Evolutionary conservation across 2,329 filamentous ascomycete species (phyloP), one percentile per base, ranked within the genome.

Genomic region (Pseudocercospora ulei): DNA sequence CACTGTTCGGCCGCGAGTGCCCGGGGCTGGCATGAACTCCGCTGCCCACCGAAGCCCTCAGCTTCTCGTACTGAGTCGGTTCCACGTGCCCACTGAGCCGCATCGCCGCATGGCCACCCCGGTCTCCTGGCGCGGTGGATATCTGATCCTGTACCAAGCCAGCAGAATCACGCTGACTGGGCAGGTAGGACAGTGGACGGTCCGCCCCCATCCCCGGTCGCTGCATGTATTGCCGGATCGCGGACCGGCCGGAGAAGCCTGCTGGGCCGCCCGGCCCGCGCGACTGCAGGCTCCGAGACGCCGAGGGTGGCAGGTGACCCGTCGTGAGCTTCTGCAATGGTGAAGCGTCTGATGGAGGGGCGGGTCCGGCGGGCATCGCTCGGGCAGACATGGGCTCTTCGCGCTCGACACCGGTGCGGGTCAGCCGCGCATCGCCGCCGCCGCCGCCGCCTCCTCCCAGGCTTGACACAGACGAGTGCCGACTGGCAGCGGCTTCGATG

Each of bases 111-210:
- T 54, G 51, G n/a, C n/a, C n/a, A n/a, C n/a, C n/a, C n/a, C n/a
- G n/a, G n/a, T n/a, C 12, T 19, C 4, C 36, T 5, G 17, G 18
- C 9, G 24, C 28, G 4, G 46, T 50, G 6, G 40, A 36, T 8
- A 51, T 48, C 13, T 37, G 23, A 27, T 53, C 49, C 11, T 41
- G 42, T 7, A 46, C 25, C 14, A 29, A 48, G 5, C 43, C 29
- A 4, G 47, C 55, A 16, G 35, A 25, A 34, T 56, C 52, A 17
- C 47, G 35, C 20, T 46, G 41, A 14, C 53, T 41, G n/a, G 47
- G 48, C 40, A 51, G 40, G 30, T 55, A 59, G 3, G 56, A 56
- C 40, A 57, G 43, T 2, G 53, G 48, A 6, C 57, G 54, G 13
- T 53, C 50, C 2, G 37, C 11, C n/a, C n/a, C n/a, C 18, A 30